These are phyloP conservation scores for Komagataella mondaviorum DNA, from an alignment of 805 yeast genomes.

Conservation along the genomic window DNA sequence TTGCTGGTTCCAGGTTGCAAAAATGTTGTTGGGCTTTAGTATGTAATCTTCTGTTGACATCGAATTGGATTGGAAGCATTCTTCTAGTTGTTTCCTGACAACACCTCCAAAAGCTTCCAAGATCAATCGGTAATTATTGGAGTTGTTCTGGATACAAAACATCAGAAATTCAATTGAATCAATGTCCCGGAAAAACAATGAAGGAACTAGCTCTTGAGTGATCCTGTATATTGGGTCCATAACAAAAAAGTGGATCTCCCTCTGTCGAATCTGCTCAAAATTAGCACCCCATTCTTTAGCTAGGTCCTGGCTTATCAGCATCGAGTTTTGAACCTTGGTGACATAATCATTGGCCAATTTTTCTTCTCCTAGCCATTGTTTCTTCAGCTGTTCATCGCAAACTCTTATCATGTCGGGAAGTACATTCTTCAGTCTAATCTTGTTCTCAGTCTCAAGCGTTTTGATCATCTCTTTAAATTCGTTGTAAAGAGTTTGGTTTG, in stretches of 20 bases:
- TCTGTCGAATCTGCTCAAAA: background rate
- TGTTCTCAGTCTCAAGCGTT: background rate
- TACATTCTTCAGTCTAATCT: background rate
- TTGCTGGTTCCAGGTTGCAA: background rate
- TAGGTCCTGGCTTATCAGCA: background rate
- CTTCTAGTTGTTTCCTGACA: background rate
- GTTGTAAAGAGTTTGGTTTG: background rate
- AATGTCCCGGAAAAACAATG: background rate
- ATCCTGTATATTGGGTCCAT: background rate
- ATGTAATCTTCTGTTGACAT: background rate
- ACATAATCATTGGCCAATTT: background rate
- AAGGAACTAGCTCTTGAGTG: background rate
- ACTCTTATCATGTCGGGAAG: background rate
- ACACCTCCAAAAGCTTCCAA: background rate
- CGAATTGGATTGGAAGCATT: background rate
- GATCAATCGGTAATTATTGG: background rate
- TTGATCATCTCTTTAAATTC: background rate
- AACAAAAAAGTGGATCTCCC: background rate
- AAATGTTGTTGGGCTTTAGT: background rate
- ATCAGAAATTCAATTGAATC: background rate
- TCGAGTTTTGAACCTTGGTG: background rate
- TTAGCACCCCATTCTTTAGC: background rate
- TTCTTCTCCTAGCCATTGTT: background rate
- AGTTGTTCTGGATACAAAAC: background rate
- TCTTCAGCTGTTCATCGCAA: background rate